These are phyloP conservation scores for Didymella exigua DNA, from an alignment of 2,329 filamentous ascomycete species.

Conservation along the genomic window DNA sequence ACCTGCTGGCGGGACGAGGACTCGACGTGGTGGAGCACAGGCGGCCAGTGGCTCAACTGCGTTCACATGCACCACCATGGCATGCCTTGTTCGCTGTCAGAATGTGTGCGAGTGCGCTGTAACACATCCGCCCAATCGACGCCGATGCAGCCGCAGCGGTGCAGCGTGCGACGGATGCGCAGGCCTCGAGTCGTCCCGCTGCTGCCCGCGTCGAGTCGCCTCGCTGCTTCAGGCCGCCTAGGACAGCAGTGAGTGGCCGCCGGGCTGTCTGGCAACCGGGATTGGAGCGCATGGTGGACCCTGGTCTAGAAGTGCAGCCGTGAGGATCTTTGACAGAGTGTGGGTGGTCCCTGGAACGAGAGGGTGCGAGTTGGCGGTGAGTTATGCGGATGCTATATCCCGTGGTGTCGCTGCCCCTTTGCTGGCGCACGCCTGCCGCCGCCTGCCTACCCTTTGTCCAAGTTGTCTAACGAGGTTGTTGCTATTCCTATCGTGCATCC, in stretches of 20 bases:
- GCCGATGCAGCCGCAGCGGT: slow-evolving; percentile 6
- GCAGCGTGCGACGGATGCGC: background rate
- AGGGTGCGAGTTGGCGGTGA: slow-evolving; percentile 17
- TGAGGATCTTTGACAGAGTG: slow-evolving; percentile 10
- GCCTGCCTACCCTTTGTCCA: background rate
- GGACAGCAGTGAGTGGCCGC: slow-evolving; percentile 3
- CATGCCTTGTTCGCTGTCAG: too few relatives aligned
- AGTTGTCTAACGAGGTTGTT: background rate
- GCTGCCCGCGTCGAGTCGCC: slow-evolving; percentile 6
- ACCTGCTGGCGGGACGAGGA: slow-evolving; percentile 10
- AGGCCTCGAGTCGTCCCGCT: background rate
- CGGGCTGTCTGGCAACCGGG: slow-evolving; percentile 2
- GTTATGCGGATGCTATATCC: slow-evolving; percentile 13
- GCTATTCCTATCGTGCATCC: background rate
- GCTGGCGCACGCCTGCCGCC: slow-evolving; percentile 1
- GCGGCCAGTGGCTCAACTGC: slow-evolving; percentile 3
- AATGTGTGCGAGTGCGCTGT: too few relatives aligned
- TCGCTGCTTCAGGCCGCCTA: slow-evolving; percentile 2
- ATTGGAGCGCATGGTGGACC: slow-evolving; percentile 11
- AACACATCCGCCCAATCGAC: too few relatives aligned
- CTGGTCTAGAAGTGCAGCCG: slow-evolving; percentile 14
- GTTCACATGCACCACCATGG: slow-evolving; percentile 2
- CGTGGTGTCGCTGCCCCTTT: slow-evolving; percentile 6
- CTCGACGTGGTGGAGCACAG: slow-evolving; percentile 1
- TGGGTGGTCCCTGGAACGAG: slow-evolving; percentile 9